Conservation (phyloP, 176 grass and related monocot genomes). For the Pontederia crassipes region DNA sequence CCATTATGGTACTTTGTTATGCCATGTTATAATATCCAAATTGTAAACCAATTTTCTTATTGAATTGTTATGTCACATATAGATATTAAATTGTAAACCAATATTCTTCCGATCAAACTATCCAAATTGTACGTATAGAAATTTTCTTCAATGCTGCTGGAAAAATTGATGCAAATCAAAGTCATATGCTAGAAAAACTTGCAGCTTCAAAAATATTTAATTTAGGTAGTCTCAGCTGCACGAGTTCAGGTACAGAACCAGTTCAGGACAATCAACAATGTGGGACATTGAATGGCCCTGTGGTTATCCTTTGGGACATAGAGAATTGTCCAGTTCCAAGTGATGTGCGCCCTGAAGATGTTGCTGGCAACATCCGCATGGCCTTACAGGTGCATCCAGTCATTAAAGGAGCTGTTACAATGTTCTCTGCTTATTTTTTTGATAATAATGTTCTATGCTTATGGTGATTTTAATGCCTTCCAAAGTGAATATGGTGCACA, state of each 20-base stretch:
- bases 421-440: slow-evolving; percentile 29
- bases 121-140: too few species aligned
- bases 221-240: slow-evolving; percentile 16
- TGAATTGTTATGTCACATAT: too few species aligned
- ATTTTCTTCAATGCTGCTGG: too few species aligned
- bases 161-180: too few species aligned
- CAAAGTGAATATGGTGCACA: slow-evolving; percentile 25
- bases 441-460: slow-evolving; percentile 19
- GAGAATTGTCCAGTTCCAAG: slow-evolving; percentile 87
- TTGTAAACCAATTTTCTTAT: too few species aligned
- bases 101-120: too few species aligned
- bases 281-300: slow-evolving; percentile 40
- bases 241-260: slow-evolving; percentile 30
- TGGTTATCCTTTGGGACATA: slow-evolving; percentile 93
- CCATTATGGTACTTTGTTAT: too few species aligned
- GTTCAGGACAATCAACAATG: slow-evolving; percentile 29
- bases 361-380: slow-evolving; percentile 74
- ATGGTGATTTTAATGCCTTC: slow-evolving; percentile 81
- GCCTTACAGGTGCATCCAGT: slow-evolving; percentile 68
- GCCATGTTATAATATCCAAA: too few species aligned
- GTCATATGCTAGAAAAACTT: slow-evolving; percentile 7
- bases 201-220: slow-evolving; percentile 21
- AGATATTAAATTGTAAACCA: too few species aligned
- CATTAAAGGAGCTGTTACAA: slow-evolving; percentile 55
- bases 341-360: slow-evolving; percentile 78